Percentiles rank a stretch among this genome's conserved stretches.
Evolutionary conservation across 2,329 filamentous ascomycete genomes (phyloP).

Genomic region (Metarhizium album): DNA sequence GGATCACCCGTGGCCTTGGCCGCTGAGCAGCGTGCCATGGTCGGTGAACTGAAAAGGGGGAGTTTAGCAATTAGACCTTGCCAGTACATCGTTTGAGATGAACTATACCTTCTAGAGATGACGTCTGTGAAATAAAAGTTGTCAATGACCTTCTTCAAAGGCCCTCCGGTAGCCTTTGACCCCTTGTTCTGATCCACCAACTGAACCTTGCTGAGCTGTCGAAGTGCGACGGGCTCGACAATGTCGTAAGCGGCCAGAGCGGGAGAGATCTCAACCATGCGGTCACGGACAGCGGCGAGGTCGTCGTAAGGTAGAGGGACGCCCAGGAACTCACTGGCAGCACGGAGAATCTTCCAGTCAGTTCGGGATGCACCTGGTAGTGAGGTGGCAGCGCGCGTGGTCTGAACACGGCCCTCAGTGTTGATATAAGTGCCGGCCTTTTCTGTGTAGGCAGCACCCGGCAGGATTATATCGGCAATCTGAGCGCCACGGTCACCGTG

Average conservation of each 20-base stretch:
- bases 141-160: constrained; percentile 77
- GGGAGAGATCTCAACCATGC: constrained; percentile 91
- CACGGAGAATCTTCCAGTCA: constrained; percentile 98
- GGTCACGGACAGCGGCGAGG: constrained; percentile 75
- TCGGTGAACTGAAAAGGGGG: constrained; percentile 62
- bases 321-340: constrained; percentile 82
- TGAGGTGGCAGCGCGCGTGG: constrained; percentile 81
- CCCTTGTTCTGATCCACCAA: constrained; percentile 96
- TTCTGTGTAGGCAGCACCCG: constrained; percentile 92
- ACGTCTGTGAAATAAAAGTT: constrained; percentile 98
- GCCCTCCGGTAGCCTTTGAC: constrained; percentile 55
- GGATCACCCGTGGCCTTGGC: constrained; percentile 77
- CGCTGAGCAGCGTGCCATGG: constrained; percentile 94
- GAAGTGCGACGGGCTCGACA: constrained; percentile 68
- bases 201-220: constrained; percentile 79
- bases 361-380: constrained; percentile 83
- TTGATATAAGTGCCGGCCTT: constrained; percentile 95
- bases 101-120: constrained; percentile 81
- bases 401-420: constrained; percentile 92
- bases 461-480: constrained; percentile 86
- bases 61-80: background rate
- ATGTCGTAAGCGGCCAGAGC: constrained; percentile 83
- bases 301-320: constrained; percentile 87
- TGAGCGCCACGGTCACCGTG: constrained; percentile 91
- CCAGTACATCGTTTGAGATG: constrained; percentile 8